Percentiles rank a stretch among this genome's conserved stretches.
Conservation (phyloP, 305 asterid species). For the Fraxinus dipetala region DNA sequence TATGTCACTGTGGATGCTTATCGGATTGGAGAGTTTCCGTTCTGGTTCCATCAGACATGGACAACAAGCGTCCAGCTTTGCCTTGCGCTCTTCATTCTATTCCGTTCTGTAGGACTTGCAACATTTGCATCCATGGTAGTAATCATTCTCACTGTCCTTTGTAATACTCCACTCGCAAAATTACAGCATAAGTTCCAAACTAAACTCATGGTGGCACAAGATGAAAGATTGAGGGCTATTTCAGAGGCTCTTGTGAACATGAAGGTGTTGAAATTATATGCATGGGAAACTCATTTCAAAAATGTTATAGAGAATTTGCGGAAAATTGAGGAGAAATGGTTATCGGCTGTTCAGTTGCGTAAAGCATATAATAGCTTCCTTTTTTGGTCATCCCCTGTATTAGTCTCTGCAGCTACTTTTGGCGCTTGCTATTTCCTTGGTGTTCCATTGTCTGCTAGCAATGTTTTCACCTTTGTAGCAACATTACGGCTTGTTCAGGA, state of each 20-base stretch:
- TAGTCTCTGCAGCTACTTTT: conserved; percentile 95
- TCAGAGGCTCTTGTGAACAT: conserved; percentile 80
- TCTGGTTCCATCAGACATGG: conserved; percentile 92
- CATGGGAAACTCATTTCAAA: conserved; percentile 86
- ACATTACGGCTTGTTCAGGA: conserved; percentile 90
- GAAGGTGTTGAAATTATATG: conserved; percentile 87
- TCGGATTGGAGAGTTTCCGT: conserved; percentile 87
- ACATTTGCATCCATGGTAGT: conserved; percentile 72
- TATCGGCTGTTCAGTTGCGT: conserved; percentile 68
- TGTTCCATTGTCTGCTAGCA: conserved; percentile 67
- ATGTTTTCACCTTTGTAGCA: conserved; percentile 88
- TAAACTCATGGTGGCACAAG: conserved; percentile 84
- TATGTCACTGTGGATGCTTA: conserved; percentile 88
- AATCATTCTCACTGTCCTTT: conserved; percentile 64
- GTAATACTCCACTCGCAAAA: conserved; percentile 85
- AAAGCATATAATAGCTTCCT: conserved; percentile 77
- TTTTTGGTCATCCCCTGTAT: conserved; percentile 86
- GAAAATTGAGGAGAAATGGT: conserved; percentile 66
- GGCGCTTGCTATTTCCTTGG: conserved; percentile 83
- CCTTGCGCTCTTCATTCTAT: conserved; percentile 68
- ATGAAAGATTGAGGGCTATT: conserved; percentile 68
- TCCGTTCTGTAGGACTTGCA: conserved; percentile 73
- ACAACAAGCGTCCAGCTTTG: conserved; percentile 78
- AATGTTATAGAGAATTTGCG: conserved; percentile 54
- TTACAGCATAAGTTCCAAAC: conserved; percentile 82